Evolutionary conservation across 2,329 filamentous ascomycete species (phyloP).

Genomic region (Botryotinia convoluta): DNA sequence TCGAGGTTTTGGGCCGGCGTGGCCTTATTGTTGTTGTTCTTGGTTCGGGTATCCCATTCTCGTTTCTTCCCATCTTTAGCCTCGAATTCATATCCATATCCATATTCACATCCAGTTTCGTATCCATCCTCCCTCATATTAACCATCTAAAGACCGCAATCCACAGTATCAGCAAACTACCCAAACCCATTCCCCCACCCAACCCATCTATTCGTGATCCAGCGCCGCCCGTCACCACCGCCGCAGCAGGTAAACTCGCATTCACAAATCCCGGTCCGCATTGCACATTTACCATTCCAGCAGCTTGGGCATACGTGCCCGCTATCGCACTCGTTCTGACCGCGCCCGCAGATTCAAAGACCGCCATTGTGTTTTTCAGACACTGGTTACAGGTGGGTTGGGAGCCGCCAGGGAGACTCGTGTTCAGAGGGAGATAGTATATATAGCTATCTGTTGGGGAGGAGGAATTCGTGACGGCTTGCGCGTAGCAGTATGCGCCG

Average conservation of each 20-base stretch:
- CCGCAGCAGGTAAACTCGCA: slow-evolving; percentile 44
- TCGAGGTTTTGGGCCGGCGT: slow-evolving; percentile 4
- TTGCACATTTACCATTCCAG: slow-evolving; percentile 66
- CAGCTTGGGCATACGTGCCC: slow-evolving; percentile 67
- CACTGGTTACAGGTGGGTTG: slow-evolving; percentile 75
- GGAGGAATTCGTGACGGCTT: slow-evolving; percentile 74
- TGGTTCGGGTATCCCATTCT: background rate
- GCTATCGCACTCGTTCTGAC: slow-evolving; percentile 66
- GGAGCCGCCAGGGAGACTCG: slow-evolving; percentile 38
- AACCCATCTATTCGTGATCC: background rate
- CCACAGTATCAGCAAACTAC: background rate
- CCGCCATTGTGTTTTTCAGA: slow-evolving; percentile 74
- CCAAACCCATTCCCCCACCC: background rate
- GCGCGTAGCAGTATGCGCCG: slow-evolving; percentile 75
- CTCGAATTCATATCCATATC: background rate
- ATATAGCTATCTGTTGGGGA: slow-evolving; percentile 72
- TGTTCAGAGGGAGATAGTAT: slow-evolving; percentile 82
- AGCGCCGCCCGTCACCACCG: background rate
- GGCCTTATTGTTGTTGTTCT: background rate
- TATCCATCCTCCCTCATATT: background rate
- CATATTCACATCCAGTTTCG: background rate
- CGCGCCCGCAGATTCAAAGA: slow-evolving; percentile 69
- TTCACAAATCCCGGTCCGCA: slow-evolving; percentile 60
- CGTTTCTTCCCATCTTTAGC: background rate
- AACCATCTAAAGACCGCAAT: background rate